Evolutionary conservation across 2,329 filamentous ascomycete species (phyloP), one percentile per base, ranked within the genome.

Genomic region (Diplodia corticola): DNA sequence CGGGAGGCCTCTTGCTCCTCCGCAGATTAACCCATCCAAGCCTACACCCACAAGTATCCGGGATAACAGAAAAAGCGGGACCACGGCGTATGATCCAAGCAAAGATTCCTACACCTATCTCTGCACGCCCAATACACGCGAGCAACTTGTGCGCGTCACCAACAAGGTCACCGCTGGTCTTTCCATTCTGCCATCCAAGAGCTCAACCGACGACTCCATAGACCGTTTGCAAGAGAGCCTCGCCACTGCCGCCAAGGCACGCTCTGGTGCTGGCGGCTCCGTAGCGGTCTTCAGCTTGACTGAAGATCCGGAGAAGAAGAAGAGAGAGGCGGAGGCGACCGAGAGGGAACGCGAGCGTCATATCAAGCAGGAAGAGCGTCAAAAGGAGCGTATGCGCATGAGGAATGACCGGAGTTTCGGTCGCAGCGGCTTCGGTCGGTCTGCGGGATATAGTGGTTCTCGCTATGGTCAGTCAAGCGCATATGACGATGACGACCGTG

Each of bases 61-160:
- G 40, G 68, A 70, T 3, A 60, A 63, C 35, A 70, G 66, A 49
- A 54, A 60, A n/a, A 49, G 57, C n/a, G 63, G 55, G 35, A 30
- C 67, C 48, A 63, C 30, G 4, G 22, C 67, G 24, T 90, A 91
- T 80, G 82, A 88, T 68, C 85, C 89, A 71, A 82, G 87, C 30
- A 85, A 89, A 68, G 91, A 94, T 71, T 86, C 88, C 6, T 90
- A 91, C 76, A 91, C 89, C 71, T 94, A 93, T 73, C 86, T 91
- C 7, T 89, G 89, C 2, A 88, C 89, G 1, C 90, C 91, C 0
- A 87, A 91, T 71, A 81, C 91, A 67, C 83, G 84, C 30, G 89
- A 88, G 51, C 88, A 88, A 68, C 80, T 91, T 26, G 82, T 93
- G 68, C 85, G 91, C 73, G 86, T 91, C 9, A 88, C 92, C 17